Evolutionary conservation across 495 filamentous ascomycete species (phyloP).

Genomic region (Barbatosphaeria neglecta): DNA sequence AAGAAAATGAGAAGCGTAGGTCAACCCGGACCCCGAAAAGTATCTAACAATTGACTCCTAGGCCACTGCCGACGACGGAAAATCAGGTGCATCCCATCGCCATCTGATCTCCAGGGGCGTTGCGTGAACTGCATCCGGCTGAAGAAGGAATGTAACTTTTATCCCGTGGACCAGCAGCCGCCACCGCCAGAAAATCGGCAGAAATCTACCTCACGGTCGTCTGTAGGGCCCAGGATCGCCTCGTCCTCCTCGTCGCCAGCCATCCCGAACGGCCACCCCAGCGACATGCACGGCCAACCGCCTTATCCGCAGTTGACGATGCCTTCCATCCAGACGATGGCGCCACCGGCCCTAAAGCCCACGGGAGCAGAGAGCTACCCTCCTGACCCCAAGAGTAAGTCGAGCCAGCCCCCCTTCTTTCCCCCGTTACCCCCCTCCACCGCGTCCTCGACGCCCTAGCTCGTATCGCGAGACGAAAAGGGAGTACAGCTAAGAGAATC

Average conservation of each 20-base stretch:
- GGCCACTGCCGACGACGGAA: conserved; percentile 92
- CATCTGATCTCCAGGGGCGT: conserved; percentile 68
- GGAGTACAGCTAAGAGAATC: conserved; percentile 17
- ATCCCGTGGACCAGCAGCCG: conserved; percentile 78
- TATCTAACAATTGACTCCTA: conserved; percentile 21
- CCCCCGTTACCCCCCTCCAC: neutral
- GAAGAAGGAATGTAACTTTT: conserved; percentile 93
- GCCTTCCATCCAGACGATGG: conserved; percentile 37
- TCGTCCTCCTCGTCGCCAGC: conserved; percentile 39
- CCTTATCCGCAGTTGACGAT: conserved; percentile 35
- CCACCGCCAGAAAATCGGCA: conserved; percentile 26
- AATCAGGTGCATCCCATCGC: conserved; percentile 77
- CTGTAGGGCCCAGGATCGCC: conserved; percentile 25
- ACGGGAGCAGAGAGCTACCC: conserved; percentile 24
- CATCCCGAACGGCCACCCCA: conserved; percentile 28
- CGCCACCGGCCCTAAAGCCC: conserved; percentile 30
- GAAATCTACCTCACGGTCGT: conserved; percentile 25
- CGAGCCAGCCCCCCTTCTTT: neutral
- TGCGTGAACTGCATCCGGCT: conserved; percentile 94
- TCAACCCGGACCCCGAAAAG: neutral
- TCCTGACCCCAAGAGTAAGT: conserved; percentile 29
- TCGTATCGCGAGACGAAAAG: neutral
- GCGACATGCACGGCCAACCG: conserved; percentile 29
- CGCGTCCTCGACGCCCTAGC: no score
- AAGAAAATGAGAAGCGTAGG: neutral